Percentiles rank a stretch among this genome's conserved stretches.
Conservation (phyloP, 2,329 filamentous ascomycete genomes). For the Plectosphaerella cucumerina region DNA sequence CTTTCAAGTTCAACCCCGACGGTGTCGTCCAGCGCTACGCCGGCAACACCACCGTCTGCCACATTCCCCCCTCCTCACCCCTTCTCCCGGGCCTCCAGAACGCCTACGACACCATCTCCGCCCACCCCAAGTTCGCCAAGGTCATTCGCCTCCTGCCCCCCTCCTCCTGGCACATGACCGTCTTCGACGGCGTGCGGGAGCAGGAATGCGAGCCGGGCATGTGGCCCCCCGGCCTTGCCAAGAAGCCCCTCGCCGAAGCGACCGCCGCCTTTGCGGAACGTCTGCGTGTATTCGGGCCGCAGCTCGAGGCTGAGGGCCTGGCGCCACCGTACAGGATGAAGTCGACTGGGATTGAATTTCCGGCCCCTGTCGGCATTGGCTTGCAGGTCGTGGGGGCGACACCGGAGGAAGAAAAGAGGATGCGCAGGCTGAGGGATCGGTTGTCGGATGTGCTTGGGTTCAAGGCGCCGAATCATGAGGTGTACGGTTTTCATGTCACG, state of each 20-base stretch:
- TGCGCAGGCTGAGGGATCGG: constrained; percentile 10
- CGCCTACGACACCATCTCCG: constrained; percentile 10
- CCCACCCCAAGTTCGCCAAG: constrained; percentile 10
- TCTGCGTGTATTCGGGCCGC: constrained; percentile 5
- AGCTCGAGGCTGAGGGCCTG: constrained; percentile 10
- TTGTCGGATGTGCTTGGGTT: constrained; percentile 14
- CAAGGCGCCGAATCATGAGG: constrained; percentile 15
- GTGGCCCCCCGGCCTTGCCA: constrained; percentile 13
- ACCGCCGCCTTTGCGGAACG: constrained; percentile 10
- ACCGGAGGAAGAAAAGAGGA: constrained; percentile 14
- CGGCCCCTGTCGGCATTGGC: constrained; percentile 3
- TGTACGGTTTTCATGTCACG: constrained; percentile 17
- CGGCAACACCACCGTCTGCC: constrained; percentile 15
- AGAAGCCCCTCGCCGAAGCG: constrained; percentile 7
- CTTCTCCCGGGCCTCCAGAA: constrained; percentile 8
- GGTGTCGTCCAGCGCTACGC: constrained; percentile 11
- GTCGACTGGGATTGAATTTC: constrained; percentile 2
- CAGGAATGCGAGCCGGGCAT: constrained; percentile 13
- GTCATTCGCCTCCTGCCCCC: constrained; percentile 11
- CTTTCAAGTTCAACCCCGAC: constrained; percentile 11
- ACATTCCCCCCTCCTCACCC: constrained; percentile 8
- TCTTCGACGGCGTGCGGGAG: constrained; percentile 15
- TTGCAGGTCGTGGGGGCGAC: constrained; percentile 14
- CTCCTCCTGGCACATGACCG: constrained; percentile 18
- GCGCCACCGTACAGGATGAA: constrained; percentile 13